A percentile compares a stretch with the other conserved stretches of the same genome.
These are phyloP conservation scores for Russula foetens DNA, from an alignment of 768 basidiomycete genomes.

Conservation along the genomic window DNA sequence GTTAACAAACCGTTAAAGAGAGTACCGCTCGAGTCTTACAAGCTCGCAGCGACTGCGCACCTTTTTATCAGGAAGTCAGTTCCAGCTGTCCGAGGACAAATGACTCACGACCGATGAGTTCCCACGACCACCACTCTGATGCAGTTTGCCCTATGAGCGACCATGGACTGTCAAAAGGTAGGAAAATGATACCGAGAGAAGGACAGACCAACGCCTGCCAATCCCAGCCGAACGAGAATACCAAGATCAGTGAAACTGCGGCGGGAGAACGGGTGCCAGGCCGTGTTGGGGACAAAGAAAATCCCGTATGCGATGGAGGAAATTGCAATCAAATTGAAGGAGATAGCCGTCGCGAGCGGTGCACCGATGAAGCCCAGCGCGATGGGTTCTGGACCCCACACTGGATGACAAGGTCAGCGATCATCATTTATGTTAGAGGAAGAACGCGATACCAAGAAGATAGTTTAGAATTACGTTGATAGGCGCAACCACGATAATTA, in stretches of 20 bases:
- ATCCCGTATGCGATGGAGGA: slow-evolving; percentile 57
- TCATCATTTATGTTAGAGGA: not conserved
- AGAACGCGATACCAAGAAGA: slow-evolving; percentile 51
- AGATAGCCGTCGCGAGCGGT: slow-evolving; percentile 81
- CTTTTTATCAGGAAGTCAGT: not conserved
- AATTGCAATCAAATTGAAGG: slow-evolving; percentile 73
- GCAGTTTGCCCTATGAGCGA: slow-evolving; percentile 57
- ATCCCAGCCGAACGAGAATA: slow-evolving; percentile 62
- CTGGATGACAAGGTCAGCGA: slow-evolving; percentile 26
- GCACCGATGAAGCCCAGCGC: slow-evolving; percentile 88
- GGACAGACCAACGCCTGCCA: slow-evolving; percentile 66
- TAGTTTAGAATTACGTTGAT: slow-evolving; percentile 80
- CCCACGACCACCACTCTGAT: slow-evolving; percentile 98
- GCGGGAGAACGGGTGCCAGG: slow-evolving; percentile 72
- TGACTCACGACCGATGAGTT: slow-evolving; percentile 55
- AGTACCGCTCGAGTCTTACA: slow-evolving; percentile 27
- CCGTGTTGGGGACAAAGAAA: slow-evolving; percentile 54
- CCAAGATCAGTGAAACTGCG: slow-evolving; percentile 62
- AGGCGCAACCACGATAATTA: slow-evolving; percentile 77
- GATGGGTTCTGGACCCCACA: slow-evolving; percentile 77
- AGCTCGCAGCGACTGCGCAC: slow-evolving; percentile 42
- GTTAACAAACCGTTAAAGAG: slow-evolving; percentile 14
- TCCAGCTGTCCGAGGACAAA: not conserved
- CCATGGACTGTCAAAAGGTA: no score
- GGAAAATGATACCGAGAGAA: not conserved